These are phyloP conservation scores for Setomelanomma holmii DNA, from an alignment of 2,329 filamentous ascomycete species.

Conservation along the genomic window DNA sequence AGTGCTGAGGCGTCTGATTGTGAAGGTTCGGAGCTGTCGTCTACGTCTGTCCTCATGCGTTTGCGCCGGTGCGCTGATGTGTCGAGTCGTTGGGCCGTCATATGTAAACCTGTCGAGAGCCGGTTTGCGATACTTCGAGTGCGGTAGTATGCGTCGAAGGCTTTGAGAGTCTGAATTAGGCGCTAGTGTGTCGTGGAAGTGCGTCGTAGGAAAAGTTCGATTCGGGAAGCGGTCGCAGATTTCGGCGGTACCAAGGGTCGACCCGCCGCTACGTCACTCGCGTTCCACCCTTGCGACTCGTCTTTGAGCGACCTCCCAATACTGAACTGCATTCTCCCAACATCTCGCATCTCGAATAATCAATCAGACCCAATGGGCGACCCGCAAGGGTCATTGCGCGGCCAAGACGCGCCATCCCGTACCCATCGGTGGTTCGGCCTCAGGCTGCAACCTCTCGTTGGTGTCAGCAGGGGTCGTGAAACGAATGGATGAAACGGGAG, in stretches of 20 bases:
- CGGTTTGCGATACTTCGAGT: no score
- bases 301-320: not conserved
- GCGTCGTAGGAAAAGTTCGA: not conserved
- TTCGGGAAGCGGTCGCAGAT: not conserved
- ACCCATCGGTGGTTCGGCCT: constrained; percentile 21
- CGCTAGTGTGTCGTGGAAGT: no score
- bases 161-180: no score
- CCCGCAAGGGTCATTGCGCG: constrained; percentile 16
- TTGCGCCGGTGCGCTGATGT: constrained; percentile 25
- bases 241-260: not conserved
- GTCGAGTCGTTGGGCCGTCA: constrained; percentile 19
- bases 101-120: constrained; percentile 9
- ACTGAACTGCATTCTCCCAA: no score
- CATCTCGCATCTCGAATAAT: not conserved
- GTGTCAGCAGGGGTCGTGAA: constrained; percentile 47
- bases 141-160: no score
- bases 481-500: constrained; percentile 44
- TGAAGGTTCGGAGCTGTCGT: constrained; percentile 29
- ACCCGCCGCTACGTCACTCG: constrained; percentile 1
- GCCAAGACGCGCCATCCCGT: constrained; percentile 21
- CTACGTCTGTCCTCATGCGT: constrained; percentile 31
- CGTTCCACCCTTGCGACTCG: not conserved
- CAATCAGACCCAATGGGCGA: constrained; percentile 5
- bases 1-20: constrained; percentile 26
- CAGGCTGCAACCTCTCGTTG: constrained; percentile 28